phyloP scores from a whole-genome alignment of 495 filamentous ascomycete species.

The Trichoderma reesei region DNA sequence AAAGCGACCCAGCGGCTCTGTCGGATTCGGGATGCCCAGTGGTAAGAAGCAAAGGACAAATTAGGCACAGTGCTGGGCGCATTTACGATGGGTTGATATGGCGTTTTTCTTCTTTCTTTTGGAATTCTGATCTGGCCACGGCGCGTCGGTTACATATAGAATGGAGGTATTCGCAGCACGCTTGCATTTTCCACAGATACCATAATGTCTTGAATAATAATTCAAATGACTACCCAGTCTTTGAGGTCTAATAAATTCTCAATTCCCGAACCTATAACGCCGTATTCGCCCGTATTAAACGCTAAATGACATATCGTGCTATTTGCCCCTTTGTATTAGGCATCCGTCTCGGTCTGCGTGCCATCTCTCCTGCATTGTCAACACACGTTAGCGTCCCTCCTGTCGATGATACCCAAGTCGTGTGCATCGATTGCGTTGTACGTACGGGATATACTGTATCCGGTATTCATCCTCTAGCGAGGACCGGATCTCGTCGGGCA shows the following conservation, averaged over 20 bases:
- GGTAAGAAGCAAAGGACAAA: conserved; percentile 33
- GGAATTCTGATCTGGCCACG: not conserved
- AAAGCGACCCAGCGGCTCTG: conserved; percentile 46
- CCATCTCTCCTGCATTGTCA: conserved; percentile 7
- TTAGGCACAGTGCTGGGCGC: not conserved
- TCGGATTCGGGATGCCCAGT: conserved; percentile 25
- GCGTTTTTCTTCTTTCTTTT: conserved; percentile 9
- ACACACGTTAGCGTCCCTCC: not conserved
- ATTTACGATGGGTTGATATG: not conserved
- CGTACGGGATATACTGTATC: conserved; percentile 59
- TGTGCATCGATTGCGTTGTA: conserved; percentile 23
- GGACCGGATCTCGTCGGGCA: conserved; percentile 54
- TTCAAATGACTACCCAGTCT: not conserved
- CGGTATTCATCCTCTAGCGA: conserved; percentile 58
- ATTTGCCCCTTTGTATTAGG: not conserved
- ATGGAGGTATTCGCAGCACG: not conserved
- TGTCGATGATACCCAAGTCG: not conserved
- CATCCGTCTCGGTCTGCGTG: conserved; percentile 7
- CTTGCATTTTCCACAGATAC: not conserved
- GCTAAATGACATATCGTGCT: not conserved
- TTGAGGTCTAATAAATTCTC: not conserved
- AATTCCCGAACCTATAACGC: not conserved
- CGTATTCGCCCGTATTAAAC: not conserved
- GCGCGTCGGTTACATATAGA: not conserved
- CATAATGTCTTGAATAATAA: not conserved